Evolutionary conservation across 225 moss, liverwort and hornwort species (phyloP), one percentile per base, ranked within the genome.

Genomic region (Marchantia paleacea): DNA sequence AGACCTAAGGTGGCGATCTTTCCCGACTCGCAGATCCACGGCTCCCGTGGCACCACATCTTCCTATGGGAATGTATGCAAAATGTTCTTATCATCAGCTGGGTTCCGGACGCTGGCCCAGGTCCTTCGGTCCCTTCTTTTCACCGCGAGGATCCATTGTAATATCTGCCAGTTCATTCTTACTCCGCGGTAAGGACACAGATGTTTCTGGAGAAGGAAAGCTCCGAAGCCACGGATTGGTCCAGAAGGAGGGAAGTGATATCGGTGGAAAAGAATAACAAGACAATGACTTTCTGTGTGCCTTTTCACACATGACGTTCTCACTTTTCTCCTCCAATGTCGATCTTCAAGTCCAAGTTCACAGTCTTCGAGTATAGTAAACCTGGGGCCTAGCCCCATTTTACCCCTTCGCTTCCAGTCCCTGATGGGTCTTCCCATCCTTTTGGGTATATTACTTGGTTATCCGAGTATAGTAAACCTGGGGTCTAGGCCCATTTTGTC

Each of bases 81-180:
- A 73, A 73, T 72, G 52, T 53, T 73, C 52, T 73, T 73, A 73
- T 53, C 73, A 54, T 74, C 74, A 54, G 74, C 74, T 48, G 69
- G 69, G 47, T 48, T 30, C 69, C 18, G 48, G 69, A 0, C 9
- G 12, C 12, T 0, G 30, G 25, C 25, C 11, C 25, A 31, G 39
- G 5, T 12, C 25, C 10, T 29, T 22, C 19, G 18, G 18, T 60
- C 60, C 15, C 7, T 60, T 2, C 22, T 16, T 10, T 19, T 15
- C 18, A 0, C 25, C 29, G 25, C 25, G 48, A 26, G 20, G 69
- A 47, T 70, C 47, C 69, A 1, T 48, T 70, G 19, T 18, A 47
- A 39, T n/a, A n/a, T 39, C 39, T 70, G 25, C 58, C 11, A 29
- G 1, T 26, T 1, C 29, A 48, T 16, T 49, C 11, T 7, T 2